phyloP scores from a whole-genome alignment of 441 rosid genomes.

The Dalechampia spathulata region DNA sequence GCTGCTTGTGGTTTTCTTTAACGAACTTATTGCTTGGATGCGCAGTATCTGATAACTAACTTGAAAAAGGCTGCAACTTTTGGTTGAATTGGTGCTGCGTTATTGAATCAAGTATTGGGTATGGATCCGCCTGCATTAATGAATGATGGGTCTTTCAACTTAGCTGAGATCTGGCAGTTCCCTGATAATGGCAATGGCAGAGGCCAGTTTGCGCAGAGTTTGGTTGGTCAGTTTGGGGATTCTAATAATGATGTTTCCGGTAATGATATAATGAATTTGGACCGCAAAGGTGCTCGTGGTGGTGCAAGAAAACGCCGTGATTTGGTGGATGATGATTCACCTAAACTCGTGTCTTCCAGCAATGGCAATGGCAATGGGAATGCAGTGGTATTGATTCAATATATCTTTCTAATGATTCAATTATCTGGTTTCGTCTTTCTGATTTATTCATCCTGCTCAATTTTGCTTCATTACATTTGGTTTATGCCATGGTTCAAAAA shows the following conservation, averaged over 20 bases:
- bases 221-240: conserved; percentile 26
- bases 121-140: conserved; percentile 78
- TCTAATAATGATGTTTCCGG: conserved; percentile 27
- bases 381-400: conserved; percentile 34
- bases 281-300: conserved; percentile 32
- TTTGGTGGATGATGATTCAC: conserved; percentile 39
- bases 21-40: background rate
- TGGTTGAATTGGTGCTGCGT: too few relatives aligned
- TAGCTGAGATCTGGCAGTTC: conserved; percentile 84
- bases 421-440: conserved; percentile 3
- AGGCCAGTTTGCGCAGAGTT: conserved; percentile 26
- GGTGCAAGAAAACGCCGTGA: conserved; percentile 49
- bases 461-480: background rate
- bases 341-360: conserved; percentile 42
- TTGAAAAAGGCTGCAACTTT: too few relatives aligned
- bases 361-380: conserved; percentile 33
- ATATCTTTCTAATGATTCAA: background rate
- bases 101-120: background rate
- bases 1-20: too few relatives aligned
- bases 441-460: conserved; percentile 6
- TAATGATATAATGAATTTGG: conserved; percentile 35
- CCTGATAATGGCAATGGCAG: conserved; percentile 44
- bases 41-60: background rate
- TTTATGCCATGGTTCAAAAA: background rate
- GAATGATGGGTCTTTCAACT: conserved; percentile 46